These are phyloP conservation scores for Corymbia calophylla DNA, from an alignment of 441 rosid species.

Conservation along the genomic window DNA sequence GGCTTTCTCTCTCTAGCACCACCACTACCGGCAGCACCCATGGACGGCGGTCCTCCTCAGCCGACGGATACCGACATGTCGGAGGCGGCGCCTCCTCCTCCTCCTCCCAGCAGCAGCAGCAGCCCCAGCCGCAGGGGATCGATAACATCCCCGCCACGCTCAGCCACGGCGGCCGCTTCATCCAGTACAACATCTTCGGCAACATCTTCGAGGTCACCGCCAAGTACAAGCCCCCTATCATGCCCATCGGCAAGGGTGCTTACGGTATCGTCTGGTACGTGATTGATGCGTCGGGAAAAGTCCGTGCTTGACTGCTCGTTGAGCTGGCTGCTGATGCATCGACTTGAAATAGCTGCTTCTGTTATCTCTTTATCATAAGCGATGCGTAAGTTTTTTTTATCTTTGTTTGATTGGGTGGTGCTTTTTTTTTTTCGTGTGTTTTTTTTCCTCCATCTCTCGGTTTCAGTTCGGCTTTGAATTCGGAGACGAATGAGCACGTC, in stretches of 20 bases:
- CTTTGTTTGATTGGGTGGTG: background rate
- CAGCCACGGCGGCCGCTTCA: constrained; percentile 86
- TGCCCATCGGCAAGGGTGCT: constrained; percentile 88
- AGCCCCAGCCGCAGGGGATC: constrained; percentile 27
- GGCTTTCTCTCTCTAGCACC: background rate
- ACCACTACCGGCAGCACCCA: background rate
- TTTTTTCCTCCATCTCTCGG: background rate
- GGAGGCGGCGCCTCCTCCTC: background rate
- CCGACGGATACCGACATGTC: constrained; percentile 14
- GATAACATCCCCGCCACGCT: constrained; percentile 76
- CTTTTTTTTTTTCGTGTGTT: background rate
- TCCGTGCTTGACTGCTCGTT: background rate
- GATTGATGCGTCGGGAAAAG: background rate
- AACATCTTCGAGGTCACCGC: constrained; percentile 93
- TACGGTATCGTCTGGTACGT: constrained; percentile 86
- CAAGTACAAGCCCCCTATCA: constrained; percentile 86
- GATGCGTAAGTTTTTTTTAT: background rate
- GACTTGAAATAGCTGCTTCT: background rate
- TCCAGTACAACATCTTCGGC: constrained; percentile 89
- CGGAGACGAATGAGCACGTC: constrained; percentile 67
- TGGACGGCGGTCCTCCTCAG: constrained; percentile 42
- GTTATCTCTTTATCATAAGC: rapidly evolving
- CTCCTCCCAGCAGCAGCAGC: constrained; percentile 15
- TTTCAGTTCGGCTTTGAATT: constrained; percentile 58
- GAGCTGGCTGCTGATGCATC: background rate